Conservation (phyloP, 1,284 basidiomycete genomes). For the Marasmius oreades region DNA sequence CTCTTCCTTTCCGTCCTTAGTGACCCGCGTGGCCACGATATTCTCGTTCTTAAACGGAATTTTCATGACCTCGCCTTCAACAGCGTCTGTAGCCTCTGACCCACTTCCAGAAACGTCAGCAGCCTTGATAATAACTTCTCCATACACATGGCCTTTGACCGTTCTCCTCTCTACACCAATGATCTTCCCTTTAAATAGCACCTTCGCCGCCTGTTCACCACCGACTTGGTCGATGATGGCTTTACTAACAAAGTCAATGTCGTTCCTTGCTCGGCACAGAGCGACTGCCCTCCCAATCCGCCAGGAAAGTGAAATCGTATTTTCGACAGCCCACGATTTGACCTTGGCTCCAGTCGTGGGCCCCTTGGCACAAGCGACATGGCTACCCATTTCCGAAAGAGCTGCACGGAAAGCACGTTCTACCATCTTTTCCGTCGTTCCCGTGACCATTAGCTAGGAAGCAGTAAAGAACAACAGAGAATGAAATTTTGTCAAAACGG, state of each 20-base stretch:
- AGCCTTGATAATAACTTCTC: conserved; percentile 43
- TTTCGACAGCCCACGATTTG: conserved; percentile 32
- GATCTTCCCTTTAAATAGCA: conserved; percentile 57
- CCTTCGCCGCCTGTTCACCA: conserved; percentile 34
- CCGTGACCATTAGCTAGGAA: conserved; percentile 33
- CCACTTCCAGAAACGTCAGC: conserved; percentile 25
- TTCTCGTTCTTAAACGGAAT: conserved; percentile 53
- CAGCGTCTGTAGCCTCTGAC: conserved; percentile 9
- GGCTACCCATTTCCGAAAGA: conserved; percentile 38
- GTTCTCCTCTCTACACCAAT: conserved; percentile 42
- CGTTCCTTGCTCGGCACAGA: conserved; percentile 36
- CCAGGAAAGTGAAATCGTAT: conserved; percentile 57
- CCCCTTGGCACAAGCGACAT: conserved; percentile 22
- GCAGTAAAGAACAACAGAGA: neutral
- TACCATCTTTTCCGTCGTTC: conserved; percentile 27
- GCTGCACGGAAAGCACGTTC: conserved; percentile 32
- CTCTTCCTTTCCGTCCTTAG: conserved; percentile 30
- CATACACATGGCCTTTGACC: conserved; percentile 46
- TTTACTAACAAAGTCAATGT: conserved; percentile 43
- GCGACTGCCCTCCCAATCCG: conserved; percentile 49
- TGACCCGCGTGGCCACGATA: conserved; percentile 36
- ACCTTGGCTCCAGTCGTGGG: conserved; percentile 18
- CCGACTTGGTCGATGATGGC: conserved; percentile 46
- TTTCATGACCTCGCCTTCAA: conserved; percentile 24
- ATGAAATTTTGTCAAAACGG: conserved; percentile 4